phyloP scores from a whole-genome alignment of 169 alveolate species.

The Cystoisospora suis region DNA sequence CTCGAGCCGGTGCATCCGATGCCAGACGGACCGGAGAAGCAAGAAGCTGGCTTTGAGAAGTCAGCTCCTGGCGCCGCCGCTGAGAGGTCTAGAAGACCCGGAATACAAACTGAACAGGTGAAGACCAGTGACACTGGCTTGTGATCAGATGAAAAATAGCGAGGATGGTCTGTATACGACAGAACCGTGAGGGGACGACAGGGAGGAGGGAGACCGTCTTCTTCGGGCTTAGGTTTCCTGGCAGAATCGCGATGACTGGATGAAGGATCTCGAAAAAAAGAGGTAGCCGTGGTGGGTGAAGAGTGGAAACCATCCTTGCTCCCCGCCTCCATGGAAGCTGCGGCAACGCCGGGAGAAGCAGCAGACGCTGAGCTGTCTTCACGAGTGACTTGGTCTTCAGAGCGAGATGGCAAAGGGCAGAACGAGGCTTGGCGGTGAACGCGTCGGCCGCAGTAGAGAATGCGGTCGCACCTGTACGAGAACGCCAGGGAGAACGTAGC shows the following conservation, averaged over 20 bases:
- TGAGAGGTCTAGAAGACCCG: not conserved
- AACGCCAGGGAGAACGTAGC: not conserved
- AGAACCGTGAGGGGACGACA: not conserved
- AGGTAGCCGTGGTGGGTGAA: not conserved
- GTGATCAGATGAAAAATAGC: constrained; percentile 46
- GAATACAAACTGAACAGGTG: not conserved
- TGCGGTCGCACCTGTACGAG: constrained; percentile 50
- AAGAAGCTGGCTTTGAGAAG: no score
- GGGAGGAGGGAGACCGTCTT: not conserved
- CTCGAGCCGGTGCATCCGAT: no score
- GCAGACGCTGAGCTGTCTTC: not conserved
- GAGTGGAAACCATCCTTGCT: not conserved
- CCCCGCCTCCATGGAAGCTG: no score
- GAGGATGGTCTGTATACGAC: constrained; percentile 42
- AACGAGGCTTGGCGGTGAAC: not conserved
- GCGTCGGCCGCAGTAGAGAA: constrained; percentile 35
- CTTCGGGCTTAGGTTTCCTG: not conserved
- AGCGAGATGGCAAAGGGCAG: not conserved
- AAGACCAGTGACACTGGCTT: constrained; percentile 46
- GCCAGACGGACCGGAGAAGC: no score
- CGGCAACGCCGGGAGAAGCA: not conserved
- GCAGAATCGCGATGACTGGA: not conserved
- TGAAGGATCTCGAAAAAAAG: not conserved
- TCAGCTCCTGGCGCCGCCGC: no score
- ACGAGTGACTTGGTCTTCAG: not conserved